Evolutionary conservation across 2,329 filamentous ascomycete species (phyloP).

Genomic region (Monilinia laxa): DNA sequence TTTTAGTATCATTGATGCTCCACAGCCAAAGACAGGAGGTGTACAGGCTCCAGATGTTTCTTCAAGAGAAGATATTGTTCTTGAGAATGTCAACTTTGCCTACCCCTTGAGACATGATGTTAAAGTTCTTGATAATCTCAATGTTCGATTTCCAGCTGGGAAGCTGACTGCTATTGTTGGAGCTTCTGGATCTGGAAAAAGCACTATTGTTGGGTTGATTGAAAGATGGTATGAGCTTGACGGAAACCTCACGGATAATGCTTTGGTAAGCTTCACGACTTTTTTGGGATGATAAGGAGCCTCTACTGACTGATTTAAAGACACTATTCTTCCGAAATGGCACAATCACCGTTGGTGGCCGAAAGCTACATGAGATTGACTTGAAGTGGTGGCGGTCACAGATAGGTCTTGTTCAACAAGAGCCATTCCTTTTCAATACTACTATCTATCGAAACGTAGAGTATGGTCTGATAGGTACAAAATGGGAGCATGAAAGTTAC

Average conservation of each 20-base stretch:
- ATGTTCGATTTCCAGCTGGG: constrained; percentile 58
- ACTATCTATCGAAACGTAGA: constrained; percentile 43
- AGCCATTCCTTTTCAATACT: constrained; percentile 53
- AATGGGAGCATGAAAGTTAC: constrained; percentile 26
- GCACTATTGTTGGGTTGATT: constrained; percentile 68
- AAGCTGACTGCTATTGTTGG: constrained; percentile 74
- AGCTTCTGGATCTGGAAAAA: constrained; percentile 71
- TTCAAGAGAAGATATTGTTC: constrained; percentile 54
- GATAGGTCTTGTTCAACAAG: constrained; percentile 55
- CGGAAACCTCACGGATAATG: constrained; percentile 38
- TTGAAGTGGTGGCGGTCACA: constrained; percentile 45
- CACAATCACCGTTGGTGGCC: constrained; percentile 28
- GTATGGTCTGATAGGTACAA: constrained; percentile 31
- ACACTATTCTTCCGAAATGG: constrained; percentile 33
- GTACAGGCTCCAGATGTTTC: constrained; percentile 52
- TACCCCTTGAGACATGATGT: constrained; percentile 67
- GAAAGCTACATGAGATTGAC: constrained; percentile 27
- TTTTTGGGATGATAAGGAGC: background rate
- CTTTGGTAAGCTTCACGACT: constrained; percentile 27
- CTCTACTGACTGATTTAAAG: constrained; percentile 19
- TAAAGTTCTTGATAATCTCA: constrained; percentile 60
- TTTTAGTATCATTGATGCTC: constrained; percentile 42
- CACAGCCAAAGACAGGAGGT: constrained; percentile 43
- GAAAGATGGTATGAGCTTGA: constrained; percentile 70
- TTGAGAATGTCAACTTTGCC: constrained; percentile 67